Evolutionary conservation across 306 rosid genomes (phyloP), one percentile per base, ranked within the genome.

Genomic region (Quercus rubra): DNA sequence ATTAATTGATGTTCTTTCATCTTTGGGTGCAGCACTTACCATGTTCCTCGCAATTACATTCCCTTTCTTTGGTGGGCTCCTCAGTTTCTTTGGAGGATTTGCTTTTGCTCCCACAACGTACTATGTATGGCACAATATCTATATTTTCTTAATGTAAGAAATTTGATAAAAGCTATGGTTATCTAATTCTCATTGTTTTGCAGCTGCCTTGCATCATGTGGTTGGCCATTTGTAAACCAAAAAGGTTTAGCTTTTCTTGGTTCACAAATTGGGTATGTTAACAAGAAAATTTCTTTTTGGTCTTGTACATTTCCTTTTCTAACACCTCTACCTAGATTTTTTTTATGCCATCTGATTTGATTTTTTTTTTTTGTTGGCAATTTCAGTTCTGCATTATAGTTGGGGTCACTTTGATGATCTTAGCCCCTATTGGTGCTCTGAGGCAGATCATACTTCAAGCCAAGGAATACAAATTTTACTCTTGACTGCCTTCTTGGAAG

Each of bases 161-260:
- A 7, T 9, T n/a, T 9, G 10, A 38, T 58, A 58, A 38, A 25
- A 5, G 3, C 28, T 7, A n/a, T 6, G 43, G 27, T 25, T 74
- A 17, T 80, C 19, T 38, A 38, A 2, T n/a, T 69, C 28, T 21
- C 46, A 1, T 13, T 43, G 5, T 30, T 11, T 73, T 82, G 81
- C 83, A 85, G 88, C 84, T 85, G 19, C 88, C 88, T 82, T 85
- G 88, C 80, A 76, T 85, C 41, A 82, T 85, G 71, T 85, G 88
- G 88, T 86, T 85, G n/a, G 25, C 67, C 58, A 68, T 82, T 57
- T 64, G 21, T 57, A 85, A 85, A 64, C 86, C 86, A 10, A 85
- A 68, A 52, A 82, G 63, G 8, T 85, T 49, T 5, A 27, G 86
- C 75, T 41, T 85, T 41, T 85, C 89, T 21, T 85, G 89, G 89